A percentile compares a stretch with the other conserved stretches of the same genome.
Evolutionary conservation across 805 yeast species (phyloP).

Genomic region (Starmerella scarabaei): DNA sequence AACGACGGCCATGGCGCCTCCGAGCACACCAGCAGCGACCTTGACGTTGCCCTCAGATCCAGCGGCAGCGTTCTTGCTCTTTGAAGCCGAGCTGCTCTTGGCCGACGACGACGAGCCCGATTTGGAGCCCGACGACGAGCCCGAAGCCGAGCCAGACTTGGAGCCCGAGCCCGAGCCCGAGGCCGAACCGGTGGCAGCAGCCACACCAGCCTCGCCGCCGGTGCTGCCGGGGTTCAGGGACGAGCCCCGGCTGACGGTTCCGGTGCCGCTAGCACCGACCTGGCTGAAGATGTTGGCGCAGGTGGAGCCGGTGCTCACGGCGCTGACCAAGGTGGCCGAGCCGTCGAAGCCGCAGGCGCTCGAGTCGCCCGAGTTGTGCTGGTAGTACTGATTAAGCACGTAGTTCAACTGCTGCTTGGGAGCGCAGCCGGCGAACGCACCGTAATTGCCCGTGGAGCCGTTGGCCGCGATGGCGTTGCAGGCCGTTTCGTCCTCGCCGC

Average conservation of each 20-base stretch:
- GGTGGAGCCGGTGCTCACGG: slow-evolving; percentile 34
- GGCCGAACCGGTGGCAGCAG: slow-evolving; percentile 2
- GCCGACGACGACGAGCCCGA: slow-evolving; percentile 19
- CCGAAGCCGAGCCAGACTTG: slow-evolving; percentile 8
- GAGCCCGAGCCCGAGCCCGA: slow-evolving; percentile 12
- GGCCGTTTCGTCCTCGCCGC: slow-evolving; percentile 36
- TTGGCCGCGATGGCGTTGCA: slow-evolving; percentile 51
- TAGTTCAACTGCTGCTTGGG: slow-evolving; percentile 56
- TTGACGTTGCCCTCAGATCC: slow-evolving; percentile 18
- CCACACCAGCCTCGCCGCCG: slow-evolving; percentile 15
- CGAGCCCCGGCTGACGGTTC: slow-evolving; percentile 30
- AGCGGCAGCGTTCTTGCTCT: slow-evolving; percentile 31
- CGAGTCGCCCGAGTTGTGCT: slow-evolving; percentile 31
- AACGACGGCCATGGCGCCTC: slow-evolving; percentile 17
- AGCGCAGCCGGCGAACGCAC: slow-evolving; percentile 61
- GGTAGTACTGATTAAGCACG: slow-evolving; percentile 52
- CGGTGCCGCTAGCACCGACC: slow-evolving; percentile 63
- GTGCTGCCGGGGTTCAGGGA: slow-evolving; percentile 18
- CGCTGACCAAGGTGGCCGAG: slow-evolving; percentile 42
- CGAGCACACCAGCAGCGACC: slow-evolving; percentile 17
- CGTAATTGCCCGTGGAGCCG: slow-evolving; percentile 55
- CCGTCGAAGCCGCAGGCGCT: slow-evolving; percentile 64
- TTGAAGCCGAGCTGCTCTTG: slow-evolving; percentile 27
- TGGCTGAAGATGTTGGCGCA: slow-evolving; percentile 41
- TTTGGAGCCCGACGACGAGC: slow-evolving; percentile 19